A percentile compares a stretch with the other conserved stretches of the same genome.
Evolutionary conservation across 139 green algal genomes (phyloP).

Genomic region (Coelastrella sp.): DNA sequence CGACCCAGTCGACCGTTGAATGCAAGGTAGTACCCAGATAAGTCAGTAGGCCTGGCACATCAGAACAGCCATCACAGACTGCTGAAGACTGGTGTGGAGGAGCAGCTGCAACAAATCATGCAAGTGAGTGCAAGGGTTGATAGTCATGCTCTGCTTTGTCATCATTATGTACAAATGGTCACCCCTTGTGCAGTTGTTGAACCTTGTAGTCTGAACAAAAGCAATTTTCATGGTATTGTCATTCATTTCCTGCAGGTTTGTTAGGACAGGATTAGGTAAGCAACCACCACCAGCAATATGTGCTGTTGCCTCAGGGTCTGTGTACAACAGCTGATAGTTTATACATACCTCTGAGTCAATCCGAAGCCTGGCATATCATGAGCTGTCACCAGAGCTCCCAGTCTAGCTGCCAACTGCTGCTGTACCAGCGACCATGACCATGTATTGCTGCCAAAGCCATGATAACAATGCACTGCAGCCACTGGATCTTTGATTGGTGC

Average conservation of each 20-base stretch:
- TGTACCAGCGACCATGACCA: slow-evolving; percentile 75
- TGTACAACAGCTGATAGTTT: neutral
- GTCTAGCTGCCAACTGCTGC: slow-evolving; percentile 55
- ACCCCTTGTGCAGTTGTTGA: too few species aligned
- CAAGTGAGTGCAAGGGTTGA: too few species aligned
- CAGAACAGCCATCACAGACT: neutral
- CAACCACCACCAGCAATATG: too few species aligned
- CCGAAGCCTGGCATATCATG: slow-evolving; percentile 93
- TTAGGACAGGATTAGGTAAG: too few species aligned
- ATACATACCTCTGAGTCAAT: slow-evolving; percentile 72
- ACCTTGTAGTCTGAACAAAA: too few species aligned
- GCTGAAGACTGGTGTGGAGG: neutral
- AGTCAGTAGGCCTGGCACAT: slow-evolving; percentile 54
- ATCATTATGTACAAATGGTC: too few species aligned
- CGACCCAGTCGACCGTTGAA: slow-evolving; percentile 82
- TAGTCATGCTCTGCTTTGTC: too few species aligned
- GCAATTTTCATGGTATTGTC: too few species aligned
- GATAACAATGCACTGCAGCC: slow-evolving; percentile 73
- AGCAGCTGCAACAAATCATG: too few species aligned
- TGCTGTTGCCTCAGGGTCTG: neutral
- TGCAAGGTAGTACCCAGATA: slow-evolving; percentile 71
- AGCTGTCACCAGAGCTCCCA: slow-evolving; percentile 72
- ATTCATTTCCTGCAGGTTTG: too few species aligned
- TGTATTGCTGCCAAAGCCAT: slow-evolving; percentile 90
- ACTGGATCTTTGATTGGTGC: neutral